Evolutionary conservation across 2,329 filamentous ascomycete species (phyloP).

Genomic region (Xylariaceae sp.): DNA sequence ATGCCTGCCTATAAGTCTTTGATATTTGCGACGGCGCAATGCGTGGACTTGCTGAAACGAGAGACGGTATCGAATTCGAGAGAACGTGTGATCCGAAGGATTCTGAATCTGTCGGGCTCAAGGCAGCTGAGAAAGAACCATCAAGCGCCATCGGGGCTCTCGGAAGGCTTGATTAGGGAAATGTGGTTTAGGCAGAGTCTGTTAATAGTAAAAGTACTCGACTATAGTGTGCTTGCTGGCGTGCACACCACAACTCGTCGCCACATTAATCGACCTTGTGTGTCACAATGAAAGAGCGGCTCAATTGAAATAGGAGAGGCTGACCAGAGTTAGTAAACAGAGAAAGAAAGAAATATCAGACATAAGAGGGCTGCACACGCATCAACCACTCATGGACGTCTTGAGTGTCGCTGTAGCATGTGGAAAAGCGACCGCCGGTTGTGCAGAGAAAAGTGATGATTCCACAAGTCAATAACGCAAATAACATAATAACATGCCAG

Average conservation of each 20-base stretch:
- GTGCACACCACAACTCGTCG: constrained; percentile 5
- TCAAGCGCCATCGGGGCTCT: constrained; percentile 40
- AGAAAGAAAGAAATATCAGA: neutral
- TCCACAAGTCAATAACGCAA: constrained; percentile 13
- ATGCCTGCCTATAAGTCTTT: constrained; percentile 90
- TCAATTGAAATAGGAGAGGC: neutral
- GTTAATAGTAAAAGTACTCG: constrained; percentile 1
- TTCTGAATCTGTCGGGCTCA: constrained; percentile 46
- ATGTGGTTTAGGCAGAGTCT: neutral
- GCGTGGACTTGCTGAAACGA: constrained; percentile 58
- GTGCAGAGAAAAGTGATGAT: constrained; percentile 1
- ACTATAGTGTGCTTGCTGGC: constrained; percentile 11
- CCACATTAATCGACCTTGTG: constrained; percentile 8
- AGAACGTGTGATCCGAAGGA: constrained; percentile 48
- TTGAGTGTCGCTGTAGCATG: constrained; percentile 9
- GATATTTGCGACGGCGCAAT: constrained; percentile 70
- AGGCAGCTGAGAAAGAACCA: constrained; percentile 39
- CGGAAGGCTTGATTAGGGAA: constrained; percentile 1
- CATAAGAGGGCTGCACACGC: constrained; percentile 3
- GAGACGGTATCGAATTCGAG: constrained; percentile 65
- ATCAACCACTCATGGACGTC: constrained; percentile 2
- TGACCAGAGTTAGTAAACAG: neutral
- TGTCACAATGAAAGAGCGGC: too few species aligned
- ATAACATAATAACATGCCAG: neutral
- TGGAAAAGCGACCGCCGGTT: constrained; percentile 18